Base-by-base conservation (phyloP, 2,329 filamentous ascomycete genomes). In the Aspergillus neotritici region DNA sequence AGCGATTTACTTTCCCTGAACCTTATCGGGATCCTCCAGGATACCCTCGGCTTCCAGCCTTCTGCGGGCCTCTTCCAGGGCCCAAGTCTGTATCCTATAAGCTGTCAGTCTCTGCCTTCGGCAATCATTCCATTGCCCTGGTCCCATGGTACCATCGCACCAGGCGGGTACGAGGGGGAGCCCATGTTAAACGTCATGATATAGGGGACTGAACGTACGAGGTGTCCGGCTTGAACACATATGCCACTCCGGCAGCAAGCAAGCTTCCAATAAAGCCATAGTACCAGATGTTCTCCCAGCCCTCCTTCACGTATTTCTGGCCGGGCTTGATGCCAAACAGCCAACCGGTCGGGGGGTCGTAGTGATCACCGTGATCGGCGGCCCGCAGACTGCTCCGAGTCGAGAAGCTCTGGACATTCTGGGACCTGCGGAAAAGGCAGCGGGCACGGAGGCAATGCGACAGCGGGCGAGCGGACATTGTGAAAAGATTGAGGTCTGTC, bases 181-280 rank as follows among this genome's bases (percentile, higher is more conserved):
- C 32, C 5, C n/a, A 40, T 13, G 21, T 32, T 29, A 30, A 46
- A 38, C 31, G 36, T 21, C 5, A 46, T 15, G 5, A 29, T 30
- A 31, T 43, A 40, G 39, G 40, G 41, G 47, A 37, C 36, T 34
- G 39, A 48, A 88, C 90, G 74, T 78, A 98, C 93, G 88, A 94
- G 52, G 91, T 97, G 77, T 98, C 93, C 41, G 93, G 93, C 82
- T 97, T 97, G 68, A 93, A 97, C 50, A 87, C 88, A 72, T 95
- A 88, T 53, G 86, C 87, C 53, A 96, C 75, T 49, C 79, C 81
- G 42, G 83, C 84, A 53, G 88, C 75, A 21, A 81, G 70, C 61
- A 94, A 71, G 61, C 82, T 84, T 42, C 87, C 87, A 65, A 83
- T 86, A 69, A 94, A 89, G 38, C 90, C 89, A 66, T 86, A 87